Evolutionary conservation across 768 basidiomycete species (phyloP).

Genomic region (Megacollybia marginata): DNA sequence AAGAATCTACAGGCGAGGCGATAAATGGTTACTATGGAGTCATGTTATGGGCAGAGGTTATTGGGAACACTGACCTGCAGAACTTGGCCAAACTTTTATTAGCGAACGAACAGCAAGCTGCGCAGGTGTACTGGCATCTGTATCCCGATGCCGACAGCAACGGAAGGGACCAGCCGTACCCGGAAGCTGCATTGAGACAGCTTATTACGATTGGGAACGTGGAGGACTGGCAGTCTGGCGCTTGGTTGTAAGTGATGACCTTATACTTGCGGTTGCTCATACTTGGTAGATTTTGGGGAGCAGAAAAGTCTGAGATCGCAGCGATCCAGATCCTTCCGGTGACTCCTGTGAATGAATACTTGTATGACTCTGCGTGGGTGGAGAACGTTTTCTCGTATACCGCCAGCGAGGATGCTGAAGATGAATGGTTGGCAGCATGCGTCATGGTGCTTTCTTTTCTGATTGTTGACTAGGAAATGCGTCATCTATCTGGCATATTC

Average conservation of each 20-base stretch:
- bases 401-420: slow-evolving; percentile 18
- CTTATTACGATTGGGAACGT: slow-evolving; percentile 30
- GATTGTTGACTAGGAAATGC: slow-evolving; percentile 12
- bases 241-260: slow-evolving; percentile 23
- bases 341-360: slow-evolving; percentile 25
- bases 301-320: slow-evolving; percentile 23
- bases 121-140: slow-evolving; percentile 28
- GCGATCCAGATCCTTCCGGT: slow-evolving; percentile 29
- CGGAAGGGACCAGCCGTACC: slow-evolving; percentile 27
- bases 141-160: slow-evolving; percentile 22
- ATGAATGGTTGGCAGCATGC: slow-evolving; percentile 14
- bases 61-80: slow-evolving; percentile 21
- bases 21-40: slow-evolving; percentile 28
- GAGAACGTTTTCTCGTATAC: slow-evolving; percentile 21
- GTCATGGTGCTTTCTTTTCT: no score
- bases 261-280: not conserved
- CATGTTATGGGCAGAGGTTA: slow-evolving; percentile 23
- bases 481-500: slow-evolving; percentile 27
- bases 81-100: slow-evolving; percentile 25
- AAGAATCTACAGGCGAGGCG: slow-evolving; percentile 26
- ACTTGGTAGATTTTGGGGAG: slow-evolving; percentile 22
- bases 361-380: slow-evolving; percentile 25
- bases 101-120: slow-evolving; percentile 26
- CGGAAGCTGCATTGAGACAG: slow-evolving; percentile 19
- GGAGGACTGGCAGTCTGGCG: slow-evolving; percentile 25